Base-by-base conservation (phyloP, 2,329 filamentous ascomycete species). In the Fusarium irregulare region DNA sequence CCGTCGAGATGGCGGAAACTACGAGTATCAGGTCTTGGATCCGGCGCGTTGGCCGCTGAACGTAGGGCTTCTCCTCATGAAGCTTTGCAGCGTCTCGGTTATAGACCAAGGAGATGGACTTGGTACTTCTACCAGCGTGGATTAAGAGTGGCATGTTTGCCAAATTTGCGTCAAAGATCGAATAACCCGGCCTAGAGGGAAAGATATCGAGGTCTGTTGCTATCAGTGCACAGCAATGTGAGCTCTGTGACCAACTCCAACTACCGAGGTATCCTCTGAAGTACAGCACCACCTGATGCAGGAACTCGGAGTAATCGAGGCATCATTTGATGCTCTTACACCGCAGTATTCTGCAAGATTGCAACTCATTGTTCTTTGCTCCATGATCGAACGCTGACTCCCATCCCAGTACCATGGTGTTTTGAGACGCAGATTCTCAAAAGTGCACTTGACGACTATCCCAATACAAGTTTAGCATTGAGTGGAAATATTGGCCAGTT, bases 371-470 rank as follows among this genome's bases (percentile, higher is more conserved):
- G 11, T 28, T 28, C 27, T 12, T 4, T 12, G 4, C 4, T 7
- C n/a, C 16, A 8, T 34, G 16, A 18, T 34, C 32, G 32, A 34
- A 34, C 4, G 32, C 18, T 3, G 16, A 18, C 1, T 1, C 8
- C 32, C 9, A 34, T 21, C 20, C 32, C 8, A 37, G 16, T 11
- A 18, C 32, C 6, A 10, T 37, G 3, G 9, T 11, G 16, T 6
- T 11, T 37, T 11, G 5, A n/a, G 9, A 11, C 18, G 34, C 34
- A n/a, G 18, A 11, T 37, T n/a, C 18, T n/a, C 4, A n/a, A 37
- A 18, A 0, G 3, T 7, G 16, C 1, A 5, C 9, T 37, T 10
- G 16, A 11, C 16, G 1, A 3, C 5, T 10, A 18, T 11, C 20
- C 8, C 7, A 16, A 13, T 14, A 44, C 12, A 13, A 44, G 13